Conservation (phyloP, 495 filamentous ascomycete genomes). For the Beverwykella pulmonaria region DNA sequence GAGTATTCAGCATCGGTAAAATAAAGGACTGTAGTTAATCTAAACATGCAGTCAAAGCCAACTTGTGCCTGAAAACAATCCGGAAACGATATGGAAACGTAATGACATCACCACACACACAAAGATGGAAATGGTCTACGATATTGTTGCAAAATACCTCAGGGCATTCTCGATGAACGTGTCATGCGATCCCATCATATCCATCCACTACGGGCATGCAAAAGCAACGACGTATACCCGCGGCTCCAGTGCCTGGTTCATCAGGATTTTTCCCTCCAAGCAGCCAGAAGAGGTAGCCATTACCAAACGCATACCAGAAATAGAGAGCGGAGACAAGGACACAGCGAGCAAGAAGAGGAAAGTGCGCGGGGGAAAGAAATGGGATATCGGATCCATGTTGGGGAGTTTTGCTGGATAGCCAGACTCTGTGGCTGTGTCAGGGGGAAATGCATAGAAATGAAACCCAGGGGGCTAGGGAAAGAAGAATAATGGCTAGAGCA, state of each 20-base stretch:
- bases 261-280: not conserved
- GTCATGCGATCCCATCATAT: not conserved
- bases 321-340: not conserved
- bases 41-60: not conserved
- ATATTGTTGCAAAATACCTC: not conserved
- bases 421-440: no score
- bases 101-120: not conserved
- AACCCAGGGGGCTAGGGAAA: no score
- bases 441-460: no score
- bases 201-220: not conserved
- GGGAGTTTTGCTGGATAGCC: slow-evolving; percentile 11
- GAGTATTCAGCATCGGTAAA: not conserved
- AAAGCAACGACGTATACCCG: not conserved
- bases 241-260: not conserved
- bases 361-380: slow-evolving; percentile 6
- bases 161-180: not conserved
- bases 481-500: no score
- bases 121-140: slow-evolving; percentile 12
- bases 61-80: not conserved
- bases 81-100: not conserved
- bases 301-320: not conserved
- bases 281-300: not conserved
- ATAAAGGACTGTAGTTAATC: no score
- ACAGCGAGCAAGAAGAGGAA: slow-evolving; percentile 12
- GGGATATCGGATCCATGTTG: slow-evolving; percentile 19